Conservation (phyloP, 345 rosid genomes). For the Eucalyptus leucophloia region DNA sequence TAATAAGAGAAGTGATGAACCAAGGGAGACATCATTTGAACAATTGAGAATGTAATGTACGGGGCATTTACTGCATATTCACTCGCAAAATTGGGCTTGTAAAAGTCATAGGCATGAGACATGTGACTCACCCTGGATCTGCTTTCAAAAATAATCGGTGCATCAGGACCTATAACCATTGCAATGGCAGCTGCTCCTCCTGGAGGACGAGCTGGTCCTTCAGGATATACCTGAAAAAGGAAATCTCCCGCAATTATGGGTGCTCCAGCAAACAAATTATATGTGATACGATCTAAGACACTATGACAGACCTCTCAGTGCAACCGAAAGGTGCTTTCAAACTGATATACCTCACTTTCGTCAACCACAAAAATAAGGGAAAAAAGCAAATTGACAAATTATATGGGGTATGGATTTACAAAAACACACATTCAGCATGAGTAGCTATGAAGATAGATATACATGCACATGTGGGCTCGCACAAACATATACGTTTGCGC, state of each 20-base stretch:
- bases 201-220: constrained; percentile 97
- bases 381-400: background rate
- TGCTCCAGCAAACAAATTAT: background rate
- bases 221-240: constrained; percentile 84
- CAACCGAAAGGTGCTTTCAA: background rate
- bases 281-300: background rate
- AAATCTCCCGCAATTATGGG: background rate
- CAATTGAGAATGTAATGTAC: background rate
- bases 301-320: background rate
- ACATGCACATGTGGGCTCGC: background rate
- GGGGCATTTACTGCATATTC: constrained; percentile 81
- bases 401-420: background rate
- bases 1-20: background rate
- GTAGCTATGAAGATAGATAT: background rate
- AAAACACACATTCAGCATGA: background rate
- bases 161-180: constrained; percentile 87
- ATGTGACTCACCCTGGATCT: constrained; percentile 86
- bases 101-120: constrained; percentile 97
- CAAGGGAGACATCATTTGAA: background rate
- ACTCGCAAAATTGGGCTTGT: constrained; percentile 97
- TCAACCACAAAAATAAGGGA: background rate
- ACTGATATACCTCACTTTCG: background rate
- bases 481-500: background rate
- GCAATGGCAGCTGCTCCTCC: constrained; percentile 99
- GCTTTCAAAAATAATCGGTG: constrained; percentile 88